phyloP scores from a whole-genome alignment of 805 yeast species.

The Pichia nakasei region DNA sequence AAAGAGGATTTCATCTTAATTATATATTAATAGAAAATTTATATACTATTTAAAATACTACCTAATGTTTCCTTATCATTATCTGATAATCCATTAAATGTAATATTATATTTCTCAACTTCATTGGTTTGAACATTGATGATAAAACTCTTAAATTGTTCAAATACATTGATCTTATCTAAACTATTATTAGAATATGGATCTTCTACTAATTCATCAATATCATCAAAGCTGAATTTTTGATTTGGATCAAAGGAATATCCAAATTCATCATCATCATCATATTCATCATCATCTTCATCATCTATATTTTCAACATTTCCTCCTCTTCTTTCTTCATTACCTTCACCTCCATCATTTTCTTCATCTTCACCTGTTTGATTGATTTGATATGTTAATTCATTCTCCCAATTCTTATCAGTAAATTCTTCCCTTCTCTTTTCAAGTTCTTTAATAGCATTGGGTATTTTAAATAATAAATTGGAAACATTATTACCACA shows the following conservation, averaged over 20 bases:
- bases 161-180: slow-evolving; percentile 66
- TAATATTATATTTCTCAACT: slow-evolving; percentile 16
- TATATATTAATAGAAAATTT: neutral
- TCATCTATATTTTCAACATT: slow-evolving; percentile 19
- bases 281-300: slow-evolving; percentile 14
- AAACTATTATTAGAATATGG: slow-evolving; percentile 72
- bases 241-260: slow-evolving; percentile 23
- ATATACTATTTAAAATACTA: slow-evolving; percentile 7
- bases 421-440: slow-evolving; percentile 49
- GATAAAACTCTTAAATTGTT: slow-evolving; percentile 51
- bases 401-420: slow-evolving; percentile 14
- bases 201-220: slow-evolving; percentile 75
- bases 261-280: slow-evolving; percentile 28
- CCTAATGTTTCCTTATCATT: slow-evolving; percentile 18
- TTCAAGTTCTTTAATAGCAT: slow-evolving; percentile 58
- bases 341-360: slow-evolving; percentile 20
- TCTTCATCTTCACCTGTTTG: slow-evolving; percentile 14
- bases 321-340: slow-evolving; percentile 21
- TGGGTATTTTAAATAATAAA: slow-evolving; percentile 56
- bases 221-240: slow-evolving; percentile 37
- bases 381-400: slow-evolving; percentile 11
- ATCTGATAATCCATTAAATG: slow-evolving; percentile 17
- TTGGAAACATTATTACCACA: slow-evolving; percentile 43
- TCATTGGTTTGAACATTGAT: slow-evolving; percentile 40
- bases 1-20: too few relatives aligned